phyloP scores from a whole-genome alignment of 208 protist species.

The Trichomonas gallinae region DNA sequence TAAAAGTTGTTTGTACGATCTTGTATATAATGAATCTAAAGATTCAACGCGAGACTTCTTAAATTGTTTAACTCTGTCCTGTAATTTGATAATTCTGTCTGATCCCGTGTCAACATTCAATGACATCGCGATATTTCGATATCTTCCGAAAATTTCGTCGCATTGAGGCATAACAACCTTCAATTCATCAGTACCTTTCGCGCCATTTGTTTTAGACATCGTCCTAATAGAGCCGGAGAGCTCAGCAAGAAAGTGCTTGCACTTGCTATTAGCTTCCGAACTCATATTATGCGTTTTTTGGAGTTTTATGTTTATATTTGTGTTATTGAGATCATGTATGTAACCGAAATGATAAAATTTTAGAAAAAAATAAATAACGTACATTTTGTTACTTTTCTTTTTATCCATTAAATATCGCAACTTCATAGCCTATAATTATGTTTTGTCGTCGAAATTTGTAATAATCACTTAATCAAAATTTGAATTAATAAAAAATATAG shows the following conservation, averaged over 20 bases:
- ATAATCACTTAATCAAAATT: too few species aligned
- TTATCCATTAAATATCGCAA: too few species aligned
- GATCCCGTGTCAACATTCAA: background rate
- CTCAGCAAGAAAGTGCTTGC: background rate
- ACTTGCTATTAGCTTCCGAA: background rate
- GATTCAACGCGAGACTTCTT: background rate
- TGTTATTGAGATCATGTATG: too few species aligned
- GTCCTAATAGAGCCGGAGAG: background rate
- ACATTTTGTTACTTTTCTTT: too few species aligned
- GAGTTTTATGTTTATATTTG: too few species aligned
- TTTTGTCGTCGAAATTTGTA: too few species aligned
- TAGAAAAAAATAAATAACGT: too few species aligned
- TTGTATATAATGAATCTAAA: background rate
- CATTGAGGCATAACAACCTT: background rate
- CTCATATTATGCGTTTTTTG: background rate
- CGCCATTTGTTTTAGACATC: background rate
- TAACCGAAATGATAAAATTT: too few species aligned
- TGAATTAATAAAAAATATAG: too few species aligned
- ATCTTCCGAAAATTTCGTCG: background rate
- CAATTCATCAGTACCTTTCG: background rate
- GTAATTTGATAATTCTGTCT: background rate
- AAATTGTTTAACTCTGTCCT: background rate
- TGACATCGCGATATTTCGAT: background rate
- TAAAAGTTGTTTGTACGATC: background rate
- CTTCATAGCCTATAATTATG: too few species aligned